Evolutionary conservation across 768 basidiomycete genomes (phyloP).

Genomic region (Suillus occidentalis): DNA sequence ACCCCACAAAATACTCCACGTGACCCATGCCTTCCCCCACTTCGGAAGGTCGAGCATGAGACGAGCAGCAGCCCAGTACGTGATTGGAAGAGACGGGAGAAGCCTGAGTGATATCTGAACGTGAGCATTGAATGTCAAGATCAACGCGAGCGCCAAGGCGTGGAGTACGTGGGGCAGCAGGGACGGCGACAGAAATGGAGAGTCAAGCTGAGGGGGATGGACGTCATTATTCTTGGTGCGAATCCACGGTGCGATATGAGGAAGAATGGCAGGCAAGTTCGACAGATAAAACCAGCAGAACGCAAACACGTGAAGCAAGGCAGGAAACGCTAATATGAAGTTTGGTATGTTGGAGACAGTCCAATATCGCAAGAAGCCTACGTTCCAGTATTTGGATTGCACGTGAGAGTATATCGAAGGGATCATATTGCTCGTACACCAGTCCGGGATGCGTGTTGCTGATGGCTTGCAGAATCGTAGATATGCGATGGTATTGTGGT

Average conservation of each 20-base stretch:
- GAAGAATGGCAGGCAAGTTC: slow-evolving; percentile 8
- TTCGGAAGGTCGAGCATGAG: slow-evolving; percentile 50
- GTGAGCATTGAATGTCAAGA: slow-evolving; percentile 79
- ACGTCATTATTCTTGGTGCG: neutral
- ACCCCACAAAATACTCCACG: slow-evolving; percentile 82
- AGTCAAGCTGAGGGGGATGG: slow-evolving; percentile 9
- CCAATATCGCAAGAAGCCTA: slow-evolving; percentile 88
- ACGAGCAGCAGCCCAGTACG: slow-evolving; percentile 85
- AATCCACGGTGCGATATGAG: slow-evolving; percentile 4
- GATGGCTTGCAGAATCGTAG: slow-evolving; percentile 54
- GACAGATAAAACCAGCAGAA: slow-evolving; percentile 29
- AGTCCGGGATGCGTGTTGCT: slow-evolving; percentile 36
- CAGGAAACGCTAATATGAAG: slow-evolving; percentile 76
- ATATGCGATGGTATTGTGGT: slow-evolving; percentile 72
- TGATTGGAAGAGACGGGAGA: slow-evolving; percentile 70
- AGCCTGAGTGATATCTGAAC: slow-evolving; percentile 85
- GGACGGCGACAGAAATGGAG: slow-evolving; percentile 39
- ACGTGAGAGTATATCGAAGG: slow-evolving; percentile 83
- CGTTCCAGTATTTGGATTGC: slow-evolving; percentile 84
- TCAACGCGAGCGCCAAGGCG: slow-evolving; percentile 54
- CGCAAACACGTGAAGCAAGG: slow-evolving; percentile 50
- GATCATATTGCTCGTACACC: slow-evolving; percentile 57
- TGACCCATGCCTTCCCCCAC: slow-evolving; percentile 63
- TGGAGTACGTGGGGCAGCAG: slow-evolving; percentile 77
- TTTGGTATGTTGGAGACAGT: slow-evolving; percentile 81